Conservation (phyloP, 2,329 filamentous ascomycete species). For the Cyphellophora europaea region DNA sequence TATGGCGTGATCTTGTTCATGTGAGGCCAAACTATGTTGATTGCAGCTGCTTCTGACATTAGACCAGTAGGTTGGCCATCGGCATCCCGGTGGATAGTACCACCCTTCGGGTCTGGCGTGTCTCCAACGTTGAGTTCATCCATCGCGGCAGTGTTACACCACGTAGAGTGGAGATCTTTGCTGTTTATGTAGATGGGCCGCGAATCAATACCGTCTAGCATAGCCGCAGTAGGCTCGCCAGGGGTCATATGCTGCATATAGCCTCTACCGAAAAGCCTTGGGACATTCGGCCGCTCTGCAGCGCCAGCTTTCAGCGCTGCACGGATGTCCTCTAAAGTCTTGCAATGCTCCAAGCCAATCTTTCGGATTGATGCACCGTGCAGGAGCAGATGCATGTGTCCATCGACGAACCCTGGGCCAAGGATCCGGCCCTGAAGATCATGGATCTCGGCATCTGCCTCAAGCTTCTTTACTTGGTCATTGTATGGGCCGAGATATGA, state of each 20-base stretch:
- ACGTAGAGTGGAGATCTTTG: constrained; percentile 42
- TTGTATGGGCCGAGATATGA: constrained; percentile 29
- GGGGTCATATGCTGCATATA: constrained; percentile 42
- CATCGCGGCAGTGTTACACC: constrained; percentile 40
- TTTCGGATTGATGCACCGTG: constrained; percentile 39
- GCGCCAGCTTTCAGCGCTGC: constrained; percentile 32
- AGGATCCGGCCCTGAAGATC: constrained; percentile 31
- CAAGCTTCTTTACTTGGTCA: constrained; percentile 18
- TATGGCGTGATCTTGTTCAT: constrained; percentile 32
- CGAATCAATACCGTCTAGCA: constrained; percentile 39
- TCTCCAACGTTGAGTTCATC: constrained; percentile 33
- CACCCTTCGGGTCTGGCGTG: constrained; percentile 34
- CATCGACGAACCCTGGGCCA: constrained; percentile 40
- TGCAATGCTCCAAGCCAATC: constrained; percentile 33
- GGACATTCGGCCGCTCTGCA: constrained; percentile 26
- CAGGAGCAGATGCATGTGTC: constrained; percentile 41
- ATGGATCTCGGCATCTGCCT: constrained; percentile 10
- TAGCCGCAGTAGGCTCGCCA: constrained; percentile 33
- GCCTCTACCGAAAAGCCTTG: constrained; percentile 35
- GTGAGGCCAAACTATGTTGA: constrained; percentile 38
- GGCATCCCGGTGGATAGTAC: constrained; percentile 36
- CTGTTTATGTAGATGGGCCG: constrained; percentile 41
- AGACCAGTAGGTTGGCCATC: constrained; percentile 35
- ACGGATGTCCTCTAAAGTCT: constrained; percentile 34
- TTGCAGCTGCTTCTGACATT: constrained; percentile 36